phyloP scores from a whole-genome alignment of 805 yeast species.

The Yueomyces sp. region DNA sequence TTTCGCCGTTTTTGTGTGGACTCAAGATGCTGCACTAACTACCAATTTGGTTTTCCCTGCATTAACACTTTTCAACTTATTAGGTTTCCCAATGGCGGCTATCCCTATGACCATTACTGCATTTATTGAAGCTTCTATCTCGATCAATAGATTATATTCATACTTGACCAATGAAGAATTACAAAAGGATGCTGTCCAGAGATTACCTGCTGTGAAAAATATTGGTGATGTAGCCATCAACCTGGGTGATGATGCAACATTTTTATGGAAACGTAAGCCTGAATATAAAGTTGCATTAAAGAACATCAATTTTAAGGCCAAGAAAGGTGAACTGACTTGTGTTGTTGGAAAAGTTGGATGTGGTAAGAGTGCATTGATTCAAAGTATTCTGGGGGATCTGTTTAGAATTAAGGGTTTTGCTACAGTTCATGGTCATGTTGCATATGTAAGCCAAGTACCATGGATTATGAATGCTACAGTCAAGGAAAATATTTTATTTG shows the following conservation, averaged over 20 bases:
- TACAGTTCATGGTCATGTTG: constrained; percentile 59
- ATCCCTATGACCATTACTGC: constrained; percentile 83
- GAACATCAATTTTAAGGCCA: constrained; percentile 47
- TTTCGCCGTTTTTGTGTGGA: constrained; percentile 63
- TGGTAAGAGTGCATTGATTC: constrained; percentile 77
- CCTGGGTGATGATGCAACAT: constrained; percentile 48
- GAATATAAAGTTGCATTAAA: constrained; percentile 54
- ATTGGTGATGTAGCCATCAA: constrained; percentile 57
- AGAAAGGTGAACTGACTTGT: constrained; percentile 70
- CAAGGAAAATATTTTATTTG: constrained; percentile 82
- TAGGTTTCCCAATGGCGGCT: constrained; percentile 84
- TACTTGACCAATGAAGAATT: constrained; percentile 69
- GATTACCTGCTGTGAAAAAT: constrained; percentile 29
- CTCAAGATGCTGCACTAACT: constrained; percentile 51
- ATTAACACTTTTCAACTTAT: constrained; percentile 70
- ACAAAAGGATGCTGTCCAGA: constrained; percentile 58
- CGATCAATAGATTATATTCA: constrained; percentile 56
- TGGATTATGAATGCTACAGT: constrained; percentile 97
- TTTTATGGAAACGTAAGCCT: constrained; percentile 66
- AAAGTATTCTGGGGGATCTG: constrained; percentile 71
- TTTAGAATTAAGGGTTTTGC: constrained; percentile 65
- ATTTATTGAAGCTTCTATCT: constrained; percentile 80
- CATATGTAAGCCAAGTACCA: constrained; percentile 86
- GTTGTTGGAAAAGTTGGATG: constrained; percentile 83
- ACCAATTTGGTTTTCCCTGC: constrained; percentile 92